Evolutionary conservation across 331 rosid species (phyloP).

Genomic region (Dryas integrifolia): DNA sequence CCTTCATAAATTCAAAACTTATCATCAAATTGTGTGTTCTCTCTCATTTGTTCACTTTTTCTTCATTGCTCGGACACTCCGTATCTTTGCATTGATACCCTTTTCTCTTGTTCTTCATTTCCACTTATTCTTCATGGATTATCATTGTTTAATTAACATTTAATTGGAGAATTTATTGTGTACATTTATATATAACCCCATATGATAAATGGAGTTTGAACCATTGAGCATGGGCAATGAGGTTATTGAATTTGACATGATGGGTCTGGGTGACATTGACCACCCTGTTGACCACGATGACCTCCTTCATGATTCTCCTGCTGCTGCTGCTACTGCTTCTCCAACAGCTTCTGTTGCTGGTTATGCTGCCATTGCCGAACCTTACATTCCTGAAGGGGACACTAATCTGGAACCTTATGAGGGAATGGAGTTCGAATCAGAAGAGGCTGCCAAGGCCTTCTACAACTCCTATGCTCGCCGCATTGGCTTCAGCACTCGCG

Average conservation of each 20-base stretch:
- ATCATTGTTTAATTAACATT: background rate
- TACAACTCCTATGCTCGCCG: slow-evolving; percentile 61
- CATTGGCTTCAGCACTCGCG: slow-evolving; percentile 51
- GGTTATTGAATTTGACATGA: slow-evolving; percentile 52
- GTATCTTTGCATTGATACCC: too few species aligned
- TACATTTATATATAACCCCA: background rate
- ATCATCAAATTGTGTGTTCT: background rate
- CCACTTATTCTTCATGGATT: background rate
- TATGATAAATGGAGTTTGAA: slow-evolving; percentile 45
- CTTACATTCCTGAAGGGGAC: slow-evolving; percentile 37
- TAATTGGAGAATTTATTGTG: background rate
- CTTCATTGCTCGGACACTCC: background rate
- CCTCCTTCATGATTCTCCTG: slow-evolving; percentile 23
- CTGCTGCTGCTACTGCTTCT: background rate
- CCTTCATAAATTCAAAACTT: background rate
- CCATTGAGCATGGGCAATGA: slow-evolving; percentile 37
- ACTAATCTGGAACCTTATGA: slow-evolving; percentile 46
- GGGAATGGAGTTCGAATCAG: slow-evolving; percentile 58
- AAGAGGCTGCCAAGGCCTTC: slow-evolving; percentile 65
- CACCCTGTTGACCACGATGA: slow-evolving; percentile 38
- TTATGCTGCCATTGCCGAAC: slow-evolving; percentile 6
- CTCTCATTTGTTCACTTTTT: background rate
- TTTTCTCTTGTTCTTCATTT: too few species aligned
- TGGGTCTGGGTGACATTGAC: slow-evolving; percentile 48
- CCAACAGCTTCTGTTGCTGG: background rate